Conservation (phyloP, 1,284 basidiomycete species). For the Testicularia cyperi region DNA sequence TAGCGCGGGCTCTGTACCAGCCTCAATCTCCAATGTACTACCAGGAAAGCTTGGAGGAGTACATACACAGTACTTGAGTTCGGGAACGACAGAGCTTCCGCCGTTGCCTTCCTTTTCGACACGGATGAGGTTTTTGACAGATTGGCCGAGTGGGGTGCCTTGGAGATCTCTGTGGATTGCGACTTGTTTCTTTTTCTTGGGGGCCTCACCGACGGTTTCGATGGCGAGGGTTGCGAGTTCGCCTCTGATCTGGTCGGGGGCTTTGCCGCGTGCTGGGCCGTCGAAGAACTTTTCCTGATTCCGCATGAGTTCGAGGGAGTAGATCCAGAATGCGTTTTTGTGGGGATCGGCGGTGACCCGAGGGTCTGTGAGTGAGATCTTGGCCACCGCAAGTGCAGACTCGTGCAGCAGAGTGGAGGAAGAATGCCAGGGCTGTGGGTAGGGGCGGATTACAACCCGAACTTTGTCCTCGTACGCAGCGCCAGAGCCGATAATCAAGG, state of each 20-base stretch:
- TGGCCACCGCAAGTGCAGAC: conserved; percentile 72
- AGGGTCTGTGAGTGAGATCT: conserved; percentile 62
- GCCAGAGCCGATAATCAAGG: conserved; percentile 49
- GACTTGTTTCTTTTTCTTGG: conserved; percentile 56
- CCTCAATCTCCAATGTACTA: too few species aligned
- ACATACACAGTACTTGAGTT: conserved; percentile 73
- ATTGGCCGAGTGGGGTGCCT: conserved; percentile 54
- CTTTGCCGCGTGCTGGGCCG: conserved; percentile 71
- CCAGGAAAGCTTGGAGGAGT: too few species aligned
- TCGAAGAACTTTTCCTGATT: conserved; percentile 77
- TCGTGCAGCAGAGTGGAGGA: conserved; percentile 75
- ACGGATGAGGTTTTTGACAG: conserved; percentile 69
- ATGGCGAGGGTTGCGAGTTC: conserved; percentile 69
- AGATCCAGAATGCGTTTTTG: conserved; percentile 48
- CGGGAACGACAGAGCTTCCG: conserved; percentile 74
- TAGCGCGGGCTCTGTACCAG: too few species aligned
- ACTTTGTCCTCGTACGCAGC: conserved; percentile 71
- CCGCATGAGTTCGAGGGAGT: conserved; percentile 70
- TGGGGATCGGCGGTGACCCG: conserved; percentile 10
- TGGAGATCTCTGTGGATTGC: conserved; percentile 62
- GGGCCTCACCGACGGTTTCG: conserved; percentile 62
- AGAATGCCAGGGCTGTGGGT: conserved; percentile 69
- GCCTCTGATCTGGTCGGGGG: conserved; percentile 73
- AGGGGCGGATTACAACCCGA: conserved; percentile 75
- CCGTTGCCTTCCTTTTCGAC: conserved; percentile 72